Percentiles rank a stretch among this genome's conserved stretches.
phyloP scores from a whole-genome alignment of 179 eudicot genomes.

The Heliamphora pulchella region DNA sequence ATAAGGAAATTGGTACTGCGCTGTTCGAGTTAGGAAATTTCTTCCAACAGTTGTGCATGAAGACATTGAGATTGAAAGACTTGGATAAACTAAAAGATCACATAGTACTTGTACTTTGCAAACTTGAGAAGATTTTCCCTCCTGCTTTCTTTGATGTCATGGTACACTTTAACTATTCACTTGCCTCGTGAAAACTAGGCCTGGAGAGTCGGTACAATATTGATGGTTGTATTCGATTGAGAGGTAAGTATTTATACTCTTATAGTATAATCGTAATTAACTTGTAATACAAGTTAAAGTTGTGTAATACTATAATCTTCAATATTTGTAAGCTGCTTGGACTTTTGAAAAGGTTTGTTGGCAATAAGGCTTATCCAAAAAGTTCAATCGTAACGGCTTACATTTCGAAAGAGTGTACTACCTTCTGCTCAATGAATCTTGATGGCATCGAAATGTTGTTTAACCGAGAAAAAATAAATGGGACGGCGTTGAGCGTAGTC shows the following conservation, averaged over 20 bases:
- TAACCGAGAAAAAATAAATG: background rate
- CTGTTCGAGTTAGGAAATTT: no score
- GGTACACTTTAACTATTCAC: conserved; percentile 27
- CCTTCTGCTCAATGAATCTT: conserved; percentile 21
- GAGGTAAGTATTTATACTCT: background rate
- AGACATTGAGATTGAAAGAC: background rate
- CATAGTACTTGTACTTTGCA: conserved; percentile 19
- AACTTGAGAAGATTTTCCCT: conserved; percentile 27
- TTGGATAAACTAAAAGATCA: conserved; percentile 12
- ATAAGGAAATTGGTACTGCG: no score
- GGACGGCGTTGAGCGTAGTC: background rate
- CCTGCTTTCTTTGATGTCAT: conserved; percentile 29
- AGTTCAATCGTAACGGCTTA: conserved; percentile 23
- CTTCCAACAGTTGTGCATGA: background rate
- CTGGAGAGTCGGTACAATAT: conserved; percentile 19
- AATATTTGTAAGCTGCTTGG: conserved; percentile 1
- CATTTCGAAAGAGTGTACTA: conserved; percentile 11
- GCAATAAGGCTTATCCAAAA: conserved; percentile 17
- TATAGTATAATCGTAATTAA: background rate
- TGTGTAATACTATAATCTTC: no score
- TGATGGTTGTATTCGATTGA: conserved; percentile 24
- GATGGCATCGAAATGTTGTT: conserved; percentile 8
- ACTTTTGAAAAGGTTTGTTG: conserved; percentile 16
- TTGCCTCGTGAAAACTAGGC: conserved; percentile 15
- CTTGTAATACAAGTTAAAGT: background rate